Percentiles rank a stretch among this genome's conserved stretches.
These are phyloP conservation scores for Daedaleopsis nitida DNA, from an alignment of 768 basidiomycete genomes.

Conservation along the genomic window DNA sequence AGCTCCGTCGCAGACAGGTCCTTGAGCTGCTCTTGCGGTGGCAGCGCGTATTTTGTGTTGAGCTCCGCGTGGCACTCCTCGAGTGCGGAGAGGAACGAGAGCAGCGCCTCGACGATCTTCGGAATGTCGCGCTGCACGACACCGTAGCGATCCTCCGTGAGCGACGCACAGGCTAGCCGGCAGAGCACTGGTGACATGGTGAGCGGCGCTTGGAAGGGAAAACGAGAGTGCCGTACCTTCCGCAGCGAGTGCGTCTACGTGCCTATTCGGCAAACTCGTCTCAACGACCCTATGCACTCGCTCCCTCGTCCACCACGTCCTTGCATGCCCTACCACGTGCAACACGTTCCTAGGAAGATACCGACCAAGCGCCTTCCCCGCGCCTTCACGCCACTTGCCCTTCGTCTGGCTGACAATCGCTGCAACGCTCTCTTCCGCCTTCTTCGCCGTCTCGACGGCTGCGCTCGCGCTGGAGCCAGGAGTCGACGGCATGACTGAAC, in stretches of 20 bases:
- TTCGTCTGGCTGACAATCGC: slow-evolving; percentile 15
- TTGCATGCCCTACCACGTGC: slow-evolving; percentile 29
- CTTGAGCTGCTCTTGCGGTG: slow-evolving; percentile 37
- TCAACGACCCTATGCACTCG: slow-evolving; percentile 55
- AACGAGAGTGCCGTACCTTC: slow-evolving; percentile 47
- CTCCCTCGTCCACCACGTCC: slow-evolving; percentile 60
- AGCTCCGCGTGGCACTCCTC: slow-evolving; percentile 67
- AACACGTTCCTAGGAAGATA: slow-evolving; percentile 36
- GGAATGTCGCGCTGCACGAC: slow-evolving; percentile 86
- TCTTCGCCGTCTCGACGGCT: slow-evolving; percentile 29
- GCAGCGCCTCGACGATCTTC: slow-evolving; percentile 74
- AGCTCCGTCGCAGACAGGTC: slow-evolving; percentile 37
- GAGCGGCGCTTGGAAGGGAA: background rate
- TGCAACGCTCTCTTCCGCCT: slow-evolving; percentile 29
- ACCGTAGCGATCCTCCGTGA: slow-evolving; percentile 81
- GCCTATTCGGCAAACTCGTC: slow-evolving; percentile 57
- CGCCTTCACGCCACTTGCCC: slow-evolving; percentile 15
- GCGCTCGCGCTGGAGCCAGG: slow-evolving; percentile 21
- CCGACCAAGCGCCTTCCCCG: slow-evolving; percentile 20
- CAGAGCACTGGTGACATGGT: slow-evolving; percentile 53
- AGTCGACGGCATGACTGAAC: slow-evolving; percentile 34
- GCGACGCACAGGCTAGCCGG: slow-evolving; percentile 66
- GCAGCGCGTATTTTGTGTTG: slow-evolving; percentile 39
- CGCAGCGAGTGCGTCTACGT: slow-evolving; percentile 62
- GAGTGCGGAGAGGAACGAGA: slow-evolving; percentile 64